Conservation (phyloP, 495 filamentous ascomycete genomes). For the Aspergillus indologenus region DNA sequence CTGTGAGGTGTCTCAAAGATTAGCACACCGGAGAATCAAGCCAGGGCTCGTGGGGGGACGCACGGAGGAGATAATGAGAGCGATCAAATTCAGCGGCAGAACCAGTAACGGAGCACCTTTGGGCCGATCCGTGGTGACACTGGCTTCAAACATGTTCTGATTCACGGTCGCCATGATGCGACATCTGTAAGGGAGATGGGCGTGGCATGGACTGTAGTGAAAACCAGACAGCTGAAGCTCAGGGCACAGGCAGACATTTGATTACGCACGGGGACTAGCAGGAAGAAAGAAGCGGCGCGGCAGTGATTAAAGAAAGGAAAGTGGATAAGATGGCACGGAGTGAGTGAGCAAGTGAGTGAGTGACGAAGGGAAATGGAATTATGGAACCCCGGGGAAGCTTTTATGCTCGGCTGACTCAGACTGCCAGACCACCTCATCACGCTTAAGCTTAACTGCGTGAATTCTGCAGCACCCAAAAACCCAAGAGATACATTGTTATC, state of each 20-base stretch:
- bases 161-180: constrained; percentile 48
- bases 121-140: constrained; percentile 32
- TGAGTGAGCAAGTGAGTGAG: neutral
- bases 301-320: neutral
- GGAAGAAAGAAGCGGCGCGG: neutral
- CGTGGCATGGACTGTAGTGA: constrained; percentile 30
- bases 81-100: constrained; percentile 59
- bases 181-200: constrained; percentile 26
- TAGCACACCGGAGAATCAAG: neutral
- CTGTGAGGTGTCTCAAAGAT: constrained; percentile 25
- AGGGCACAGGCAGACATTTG: neutral
- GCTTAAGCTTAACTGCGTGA: neutral
- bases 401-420: neutral
- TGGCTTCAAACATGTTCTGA: constrained; percentile 47
- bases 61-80: constrained; percentile 53
- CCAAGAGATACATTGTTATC: no score
- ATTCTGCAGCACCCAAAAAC: no score
- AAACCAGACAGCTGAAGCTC: constrained; percentile 2
- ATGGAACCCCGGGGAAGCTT: neutral
- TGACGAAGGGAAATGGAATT: constrained; percentile 2
- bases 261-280: neutral
- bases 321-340: no score
- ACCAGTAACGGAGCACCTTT: constrained; percentile 37
- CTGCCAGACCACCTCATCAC: neutral
- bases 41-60: constrained; percentile 9